These are phyloP conservation scores for Clarireedia sp. DNA, from an alignment of 2,329 filamentous ascomycete species.

Conservation along the genomic window DNA sequence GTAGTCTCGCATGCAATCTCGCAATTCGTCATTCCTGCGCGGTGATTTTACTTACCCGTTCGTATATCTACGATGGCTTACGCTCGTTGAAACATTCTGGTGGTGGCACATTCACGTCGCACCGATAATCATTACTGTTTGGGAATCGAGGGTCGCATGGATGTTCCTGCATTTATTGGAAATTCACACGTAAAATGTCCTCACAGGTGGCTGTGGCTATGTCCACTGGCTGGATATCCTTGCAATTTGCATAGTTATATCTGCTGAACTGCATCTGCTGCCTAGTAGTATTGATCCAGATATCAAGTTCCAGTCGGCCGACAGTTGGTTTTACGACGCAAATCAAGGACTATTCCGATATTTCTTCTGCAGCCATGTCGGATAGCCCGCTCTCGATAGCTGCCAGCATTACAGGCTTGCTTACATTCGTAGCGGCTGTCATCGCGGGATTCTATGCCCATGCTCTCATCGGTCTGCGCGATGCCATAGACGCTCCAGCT, in stretches of 20 bases:
- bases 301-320: background rate
- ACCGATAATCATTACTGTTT: background rate
- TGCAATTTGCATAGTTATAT: background rate
- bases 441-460: slow-evolving; percentile 17
- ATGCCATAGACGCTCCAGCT: slow-evolving; percentile 19
- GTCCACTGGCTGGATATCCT: background rate
- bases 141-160: background rate
- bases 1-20: too few species aligned
- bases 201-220: background rate
- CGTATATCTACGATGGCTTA: too few species aligned
- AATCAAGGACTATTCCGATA: background rate
- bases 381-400: slow-evolving; percentile 12
- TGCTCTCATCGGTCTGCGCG: slow-evolving; percentile 12
- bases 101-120: too few species aligned
- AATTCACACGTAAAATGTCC: background rate
- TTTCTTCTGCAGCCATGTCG: background rate
- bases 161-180: slow-evolving; percentile 9
- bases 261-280: background rate
- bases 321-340: too few species aligned
- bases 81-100: too few species aligned
- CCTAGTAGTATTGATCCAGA: background rate
- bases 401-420: slow-evolving; percentile 16
- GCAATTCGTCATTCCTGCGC: too few species aligned
- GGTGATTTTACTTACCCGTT: too few species aligned
- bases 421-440: slow-evolving; percentile 17